Base-by-base conservation (phyloP, 768 basidiomycete genomes). In the Boletus fagicola region DNA sequence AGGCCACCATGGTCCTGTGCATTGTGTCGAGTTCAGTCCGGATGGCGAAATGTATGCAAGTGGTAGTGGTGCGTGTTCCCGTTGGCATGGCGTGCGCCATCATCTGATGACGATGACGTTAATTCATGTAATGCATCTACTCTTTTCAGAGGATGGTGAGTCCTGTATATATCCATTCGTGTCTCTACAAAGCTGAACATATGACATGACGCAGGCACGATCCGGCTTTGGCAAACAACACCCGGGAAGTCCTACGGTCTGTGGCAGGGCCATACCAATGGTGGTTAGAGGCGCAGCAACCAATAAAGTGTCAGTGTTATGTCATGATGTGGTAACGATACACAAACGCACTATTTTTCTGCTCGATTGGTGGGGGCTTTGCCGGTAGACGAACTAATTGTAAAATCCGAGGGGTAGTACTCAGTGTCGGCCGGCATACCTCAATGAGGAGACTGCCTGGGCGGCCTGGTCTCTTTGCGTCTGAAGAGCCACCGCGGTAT, bases 31-130 rank as follows among this genome's bases (percentile, higher is more conserved):
- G 65, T 96, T 88, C 73, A 92, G 90, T 68, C 96, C 96, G 1
- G 96, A 98, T 70, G 96, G 96, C 24, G 97, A 98, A 77, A 83
- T 97, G 79, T 98, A 92, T 71, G 96, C 96, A 36, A 94, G 92
- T 66, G 97, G 96, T 50, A 95, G 92, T 65, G 96, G 96, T 88
- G 72, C 77, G 91, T 83, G 24, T 52, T 39, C 40, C 55, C 42
- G 20, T 56, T 58, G 44, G 16, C 60, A 49, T 44, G 53, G 52
- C 48, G 54, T 50, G 10, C 11, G 12, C 15, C 35, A 36, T 35
- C 48, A 53, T 54, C 61, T 65, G 46, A 62, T 46, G n/a, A 26
- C 16, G 16, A 51, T 60, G 24, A 57, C 54, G 31, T 58, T 46
- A 31, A 59, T 16, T 10, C 45, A 31, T 39, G 31, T 53, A 8